Conservation (phyloP, 2,329 filamentous ascomycete genomes). For the Microcyclosporella mali region DNA sequence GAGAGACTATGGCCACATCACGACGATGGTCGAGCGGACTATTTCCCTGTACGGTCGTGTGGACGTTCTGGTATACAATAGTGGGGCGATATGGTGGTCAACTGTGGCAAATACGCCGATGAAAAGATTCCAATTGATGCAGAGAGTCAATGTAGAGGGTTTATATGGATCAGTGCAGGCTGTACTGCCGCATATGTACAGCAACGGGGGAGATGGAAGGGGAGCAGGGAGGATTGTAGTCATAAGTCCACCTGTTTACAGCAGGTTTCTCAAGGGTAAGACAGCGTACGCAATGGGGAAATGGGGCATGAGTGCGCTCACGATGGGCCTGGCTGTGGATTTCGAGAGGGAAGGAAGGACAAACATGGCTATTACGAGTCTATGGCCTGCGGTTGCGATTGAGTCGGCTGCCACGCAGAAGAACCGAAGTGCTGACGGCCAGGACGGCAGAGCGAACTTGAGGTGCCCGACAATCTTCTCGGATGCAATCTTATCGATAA, state of each 20-base stretch:
- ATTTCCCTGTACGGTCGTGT: slow-evolving; percentile 53
- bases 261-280: slow-evolving; percentile 77
- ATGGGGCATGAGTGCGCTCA: slow-evolving; percentile 68
- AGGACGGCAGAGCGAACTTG: slow-evolving; percentile 20
- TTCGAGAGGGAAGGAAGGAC: slow-evolving; percentile 59
- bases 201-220: slow-evolving; percentile 40
- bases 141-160: slow-evolving; percentile 67
- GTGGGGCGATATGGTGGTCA: slow-evolving; percentile 70
- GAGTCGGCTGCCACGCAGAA: slow-evolving; percentile 67
- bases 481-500: slow-evolving; percentile 68
- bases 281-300: slow-evolving; percentile 65
- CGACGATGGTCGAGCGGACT: slow-evolving; percentile 54
- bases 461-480: slow-evolving; percentile 61
- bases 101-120: slow-evolving; percentile 62
- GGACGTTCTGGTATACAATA: slow-evolving; percentile 75
- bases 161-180: slow-evolving; percentile 68
- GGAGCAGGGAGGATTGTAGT: slow-evolving; percentile 60
- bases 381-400: slow-evolving; percentile 78
- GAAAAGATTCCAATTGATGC: slow-evolving; percentile 56
- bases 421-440: slow-evolving; percentile 35
- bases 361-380: slow-evolving; percentile 69
- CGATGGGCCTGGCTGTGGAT: slow-evolving; percentile 77
- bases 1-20: slow-evolving; percentile 56
- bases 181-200: slow-evolving; percentile 58
- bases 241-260: slow-evolving; percentile 79